These are phyloP conservation scores for Alternaria metachromatica DNA, from an alignment of 2,329 filamentous ascomycete species.

Conservation along the genomic window DNA sequence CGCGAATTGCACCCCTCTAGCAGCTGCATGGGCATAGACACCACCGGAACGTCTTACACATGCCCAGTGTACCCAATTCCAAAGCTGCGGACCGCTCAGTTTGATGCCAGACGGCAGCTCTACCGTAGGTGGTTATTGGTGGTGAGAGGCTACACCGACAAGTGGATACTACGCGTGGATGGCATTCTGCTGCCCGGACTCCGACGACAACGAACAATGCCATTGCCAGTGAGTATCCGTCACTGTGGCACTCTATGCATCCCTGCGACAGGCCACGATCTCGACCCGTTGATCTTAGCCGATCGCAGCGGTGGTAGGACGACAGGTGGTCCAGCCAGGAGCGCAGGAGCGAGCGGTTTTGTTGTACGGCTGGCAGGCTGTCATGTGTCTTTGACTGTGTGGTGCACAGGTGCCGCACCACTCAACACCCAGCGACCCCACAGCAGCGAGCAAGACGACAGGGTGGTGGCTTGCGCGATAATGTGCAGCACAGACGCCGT, in stretches of 20 bases:
- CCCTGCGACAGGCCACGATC: slow-evolving; percentile 17
- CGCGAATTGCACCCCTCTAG: slow-evolving; percentile 22
- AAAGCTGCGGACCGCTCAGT: slow-evolving; percentile 9
- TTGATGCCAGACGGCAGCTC: slow-evolving; percentile 10
- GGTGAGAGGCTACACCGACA: slow-evolving; percentile 1
- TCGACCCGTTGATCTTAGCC: slow-evolving; percentile 24
- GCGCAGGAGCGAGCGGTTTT: slow-evolving; percentile 33
- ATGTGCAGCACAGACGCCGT: slow-evolving; percentile 31
- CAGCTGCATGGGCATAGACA: slow-evolving; percentile 17
- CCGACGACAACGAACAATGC: slow-evolving; percentile 4
- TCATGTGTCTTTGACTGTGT: slow-evolving; percentile 23
- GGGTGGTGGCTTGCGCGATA: slow-evolving; percentile 29
- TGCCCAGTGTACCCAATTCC: neutral
- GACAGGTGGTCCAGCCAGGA: slow-evolving; percentile 29
- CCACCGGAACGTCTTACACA: slow-evolving; percentile 4
- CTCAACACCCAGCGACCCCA: slow-evolving; percentile 23
- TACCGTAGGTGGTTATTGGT: slow-evolving; percentile 16
- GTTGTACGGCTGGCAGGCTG: slow-evolving; percentile 18
- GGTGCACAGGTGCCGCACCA: slow-evolving; percentile 16
- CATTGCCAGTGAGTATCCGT: slow-evolving; percentile 3
- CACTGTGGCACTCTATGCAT: neutral
- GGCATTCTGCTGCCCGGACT: slow-evolving; percentile 7
- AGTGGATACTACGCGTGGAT: neutral
- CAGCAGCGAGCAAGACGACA: slow-evolving; percentile 24
- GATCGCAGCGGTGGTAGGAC: slow-evolving; percentile 15